Evolutionary conservation across 768 basidiomycete genomes (phyloP).

Genomic region (Galerina marginata): DNA sequence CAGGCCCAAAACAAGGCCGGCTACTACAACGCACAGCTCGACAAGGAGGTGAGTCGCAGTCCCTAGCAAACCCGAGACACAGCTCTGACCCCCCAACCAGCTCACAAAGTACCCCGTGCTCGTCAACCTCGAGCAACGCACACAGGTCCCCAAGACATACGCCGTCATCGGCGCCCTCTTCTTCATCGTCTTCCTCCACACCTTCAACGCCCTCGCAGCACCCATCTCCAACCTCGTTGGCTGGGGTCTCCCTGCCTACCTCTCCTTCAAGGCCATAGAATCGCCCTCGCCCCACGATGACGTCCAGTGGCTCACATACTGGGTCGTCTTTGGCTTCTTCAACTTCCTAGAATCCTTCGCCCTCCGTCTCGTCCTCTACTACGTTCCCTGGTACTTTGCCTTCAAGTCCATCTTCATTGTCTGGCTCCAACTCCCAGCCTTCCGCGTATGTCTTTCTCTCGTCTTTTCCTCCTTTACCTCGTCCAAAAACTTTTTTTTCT

Average conservation of each 20-base stretch:
- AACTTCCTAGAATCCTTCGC: conserved; percentile 91
- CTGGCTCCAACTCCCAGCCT: conserved; percentile 88
- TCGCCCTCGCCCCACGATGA: conserved; percentile 82
- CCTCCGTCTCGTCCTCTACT: conserved; percentile 85
- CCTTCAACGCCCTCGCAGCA: conserved; percentile 89
- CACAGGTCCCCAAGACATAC: conserved; percentile 92
- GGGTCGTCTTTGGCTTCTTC: conserved; percentile 94
- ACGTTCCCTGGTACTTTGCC: conserved; percentile 92
- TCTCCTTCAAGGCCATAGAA: conserved; percentile 95
- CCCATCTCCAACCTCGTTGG: conserved; percentile 95
- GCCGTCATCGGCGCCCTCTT: conserved; percentile 74
- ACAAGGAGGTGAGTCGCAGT: conserved; percentile 83
- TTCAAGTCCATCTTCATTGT: conserved; percentile 91
- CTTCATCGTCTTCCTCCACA: conserved; percentile 75
- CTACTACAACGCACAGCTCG: conserved; percentile 87
- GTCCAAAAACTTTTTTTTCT: not conserved
- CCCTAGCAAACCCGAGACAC: conserved; percentile 10
- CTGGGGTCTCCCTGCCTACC: conserved; percentile 92
- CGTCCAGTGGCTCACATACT: conserved; percentile 97
- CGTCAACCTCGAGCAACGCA: conserved; percentile 84
- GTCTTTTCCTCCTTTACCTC: not conserved
- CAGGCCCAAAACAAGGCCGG: conserved; percentile 85
- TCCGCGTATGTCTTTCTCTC: conserved; percentile 66
- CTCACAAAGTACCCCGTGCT: conserved; percentile 88
- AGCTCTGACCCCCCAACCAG: conserved; percentile 37